Evolutionary conservation across 1,139 yeast species (phyloP), one percentile per base, ranked within the genome.

Genomic region (Saccharomyces hybrid): DNA sequence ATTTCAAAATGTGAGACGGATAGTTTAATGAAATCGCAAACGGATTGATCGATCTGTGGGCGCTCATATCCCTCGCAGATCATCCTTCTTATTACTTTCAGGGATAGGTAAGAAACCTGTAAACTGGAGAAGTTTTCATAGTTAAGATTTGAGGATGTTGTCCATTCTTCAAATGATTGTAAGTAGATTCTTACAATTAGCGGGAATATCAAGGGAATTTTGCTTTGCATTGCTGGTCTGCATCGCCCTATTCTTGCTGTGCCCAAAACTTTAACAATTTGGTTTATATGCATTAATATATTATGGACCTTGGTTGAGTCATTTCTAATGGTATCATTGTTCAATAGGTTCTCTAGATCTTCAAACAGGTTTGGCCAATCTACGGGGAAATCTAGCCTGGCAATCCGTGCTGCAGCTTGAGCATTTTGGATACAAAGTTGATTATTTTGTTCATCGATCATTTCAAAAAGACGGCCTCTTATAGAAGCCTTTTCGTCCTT

Each of bases 341-440:
- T 75, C 50, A 88, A 72, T 31, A 83, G 73, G 2, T 66, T 65
- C 16, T 80, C 79, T 1, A 90, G 62, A 13, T 83, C 83, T 55
- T 86, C 90, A 64, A 91, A 86, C 30, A 90, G 68, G 1, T 77
- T 72, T 0, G 95, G 90, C 98, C 98, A 93, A 50, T 86, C 91
- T 7, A 74, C 70, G 0, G 98, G 98, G 68, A 87, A 93, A 64
- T 93, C 99, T 54, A 83, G 77, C 52, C 97, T 74, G 27, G 88
- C 86, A 47, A 93, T 86, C 58, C 84, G 77, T 1, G 96, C 84
- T 4, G 87, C 75, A 0, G 95, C 84, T 59, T 88, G 86, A 1
- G 98, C 95, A 67, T 88, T 86, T 71, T 93, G 98, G 30, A 86
- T 77, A 48, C 85, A 74, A 57, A 89, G 75, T 63, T 84, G 93